These are phyloP conservation scores for Penicillium sp. DNA, from an alignment of 2,329 filamentous ascomycete genomes.

Conservation along the genomic window DNA sequence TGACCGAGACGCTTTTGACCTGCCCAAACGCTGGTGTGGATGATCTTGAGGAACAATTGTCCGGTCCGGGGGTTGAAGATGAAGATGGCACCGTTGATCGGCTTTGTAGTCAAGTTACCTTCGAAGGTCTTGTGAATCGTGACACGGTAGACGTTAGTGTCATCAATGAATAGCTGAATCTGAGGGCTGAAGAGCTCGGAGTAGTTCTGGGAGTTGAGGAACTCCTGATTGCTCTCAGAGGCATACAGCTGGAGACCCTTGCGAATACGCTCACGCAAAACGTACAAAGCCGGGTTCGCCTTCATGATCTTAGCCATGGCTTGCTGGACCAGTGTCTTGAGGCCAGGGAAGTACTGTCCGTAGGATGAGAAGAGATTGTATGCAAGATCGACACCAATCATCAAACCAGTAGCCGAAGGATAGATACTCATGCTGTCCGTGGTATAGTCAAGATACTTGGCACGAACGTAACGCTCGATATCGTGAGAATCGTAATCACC, in stretches of 20 bases:
- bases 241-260: slow-evolving; percentile 98
- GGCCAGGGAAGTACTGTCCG: slow-evolving; percentile 95
- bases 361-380: slow-evolving; percentile 99
- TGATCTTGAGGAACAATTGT: slow-evolving; percentile 97
- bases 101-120: slow-evolving; percentile 97
- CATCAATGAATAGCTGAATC: slow-evolving; percentile 97
- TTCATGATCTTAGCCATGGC: slow-evolving; percentile 99
- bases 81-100: slow-evolving; percentile 99
- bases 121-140: slow-evolving; percentile 99
- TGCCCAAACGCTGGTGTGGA: slow-evolving; percentile 98
- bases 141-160: slow-evolving; percentile 98
- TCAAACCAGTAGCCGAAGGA: slow-evolving; percentile 89
- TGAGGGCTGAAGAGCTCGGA: slow-evolving; percentile 99
- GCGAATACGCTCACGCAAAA: slow-evolving; percentile 92
- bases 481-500: slow-evolving; percentile 99
- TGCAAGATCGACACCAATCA: slow-evolving; percentile 95
- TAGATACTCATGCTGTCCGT: slow-evolving; percentile 99
- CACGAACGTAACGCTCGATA: slow-evolving; percentile 94
- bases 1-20: slow-evolving; percentile 98
- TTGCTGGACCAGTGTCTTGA: slow-evolving; percentile 93
- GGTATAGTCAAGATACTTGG: slow-evolving; percentile 98
- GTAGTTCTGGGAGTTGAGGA: slow-evolving; percentile 98
- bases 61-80: slow-evolving; percentile 99
- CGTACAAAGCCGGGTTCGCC: slow-evolving; percentile 93
- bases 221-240: slow-evolving; percentile 98